Evolutionary conservation across 2,329 filamentous ascomycete genomes (phyloP).

Genomic region (Nemania sp.): DNA sequence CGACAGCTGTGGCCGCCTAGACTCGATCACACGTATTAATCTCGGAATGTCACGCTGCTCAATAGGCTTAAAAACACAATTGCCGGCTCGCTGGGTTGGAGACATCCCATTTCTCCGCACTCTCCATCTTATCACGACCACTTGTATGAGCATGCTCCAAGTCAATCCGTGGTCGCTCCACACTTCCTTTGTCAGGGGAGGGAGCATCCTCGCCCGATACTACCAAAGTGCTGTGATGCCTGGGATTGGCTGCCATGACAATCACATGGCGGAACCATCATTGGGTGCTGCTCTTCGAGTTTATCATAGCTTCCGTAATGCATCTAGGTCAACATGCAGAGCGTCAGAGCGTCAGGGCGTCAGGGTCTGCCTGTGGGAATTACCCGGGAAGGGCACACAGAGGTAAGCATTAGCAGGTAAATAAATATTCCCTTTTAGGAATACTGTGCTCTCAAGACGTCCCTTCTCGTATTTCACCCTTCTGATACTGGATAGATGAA

Average conservation of each 20-base stretch:
- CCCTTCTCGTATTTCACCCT: neutral
- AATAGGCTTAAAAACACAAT: conserved; percentile 11
- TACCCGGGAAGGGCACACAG: conserved; percentile 3
- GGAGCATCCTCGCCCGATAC: neutral
- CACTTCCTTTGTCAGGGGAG: neutral
- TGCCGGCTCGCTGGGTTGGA: conserved; percentile 12
- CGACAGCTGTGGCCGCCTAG: neutral
- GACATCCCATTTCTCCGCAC: conserved; percentile 15
- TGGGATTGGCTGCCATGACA: neutral
- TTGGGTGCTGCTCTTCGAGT: neutral
- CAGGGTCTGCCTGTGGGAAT: neutral
- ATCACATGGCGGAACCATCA: neutral
- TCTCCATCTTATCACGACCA: neutral
- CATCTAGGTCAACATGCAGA: neutral
- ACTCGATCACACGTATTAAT: neutral
- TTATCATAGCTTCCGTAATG: conserved; percentile 1
- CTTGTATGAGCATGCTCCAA: conserved; percentile 9
- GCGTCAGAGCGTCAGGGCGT: neutral
- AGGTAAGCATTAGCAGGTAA: neutral
- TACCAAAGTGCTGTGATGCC: neutral
- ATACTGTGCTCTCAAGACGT: neutral
- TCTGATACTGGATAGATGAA: neutral
- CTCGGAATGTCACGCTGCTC: neutral
- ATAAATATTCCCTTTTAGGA: neutral
- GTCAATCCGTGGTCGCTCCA: neutral